Evolutionary conservation across 2,329 filamentous ascomycete genomes (phyloP), one percentile per base, ranked within the genome.

Genomic region (Pseudogymnoascus sp.): DNA sequence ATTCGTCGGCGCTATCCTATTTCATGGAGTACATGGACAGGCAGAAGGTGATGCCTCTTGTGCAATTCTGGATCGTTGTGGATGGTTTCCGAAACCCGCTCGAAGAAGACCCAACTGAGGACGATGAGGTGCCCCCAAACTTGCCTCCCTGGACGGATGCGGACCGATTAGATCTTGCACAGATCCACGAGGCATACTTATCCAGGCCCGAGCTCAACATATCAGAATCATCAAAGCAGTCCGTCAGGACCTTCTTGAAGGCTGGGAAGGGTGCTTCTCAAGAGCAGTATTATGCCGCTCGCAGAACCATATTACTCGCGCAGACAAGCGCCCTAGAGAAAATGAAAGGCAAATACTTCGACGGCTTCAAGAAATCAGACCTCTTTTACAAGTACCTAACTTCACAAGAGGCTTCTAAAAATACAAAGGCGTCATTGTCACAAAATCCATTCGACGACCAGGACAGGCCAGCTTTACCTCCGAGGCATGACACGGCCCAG

Each of bases 11-110:
- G 0, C 79, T 99, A 7, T 97, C 94, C 2, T 99, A 96, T 72
- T 97, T 99, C 76, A 99, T 99, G 94, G 94, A 99, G 72, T 97
- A 92, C 70, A 99, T 99, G 94, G 94, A 99, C 72, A 86, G 94
- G 41, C 89, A 92, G 71, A 82, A 83, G 14, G 79, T 93, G 25
- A 93, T 97, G 87, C 83, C 89, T 12, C 77, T 97, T 54, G 92
- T 99, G 5, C 94, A 99, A 70, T 99, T 97, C 74, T 99, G 93
- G 92, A 86, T 99, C 39, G 94, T 97, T 2, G 94, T 97, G 5
- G 94, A 99, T 75, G 93, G 94, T 0, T 91, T 97, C 68, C 88
- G 95, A 41, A 96, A 95, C 68, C 95, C 94, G 0, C 77, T 99
- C 2, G 94, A 99, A 74, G 90, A 93, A 65, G 88, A 90, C 68